Percentiles rank a stretch among this genome's conserved stretches.
These are phyloP conservation scores for Schizopora paradoxa DNA, from an alignment of 1,284 basidiomycete species.

Conservation along the genomic window DNA sequence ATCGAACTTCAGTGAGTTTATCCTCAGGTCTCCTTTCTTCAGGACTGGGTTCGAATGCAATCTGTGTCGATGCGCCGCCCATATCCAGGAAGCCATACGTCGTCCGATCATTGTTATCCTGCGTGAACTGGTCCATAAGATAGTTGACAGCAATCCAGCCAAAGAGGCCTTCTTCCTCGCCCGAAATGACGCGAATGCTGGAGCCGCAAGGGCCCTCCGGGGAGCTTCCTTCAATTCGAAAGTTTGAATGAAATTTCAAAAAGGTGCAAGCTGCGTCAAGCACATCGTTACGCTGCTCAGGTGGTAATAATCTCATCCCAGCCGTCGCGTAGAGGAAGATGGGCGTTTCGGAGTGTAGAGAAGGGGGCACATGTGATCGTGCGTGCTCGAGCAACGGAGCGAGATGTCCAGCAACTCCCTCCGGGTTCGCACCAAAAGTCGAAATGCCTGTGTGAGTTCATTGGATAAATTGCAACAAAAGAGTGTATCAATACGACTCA, in stretches of 20 bases:
- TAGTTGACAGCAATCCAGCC: slow-evolving; percentile 99
- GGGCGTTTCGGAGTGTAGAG: slow-evolving; percentile 78
- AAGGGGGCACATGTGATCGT: slow-evolving; percentile 77
- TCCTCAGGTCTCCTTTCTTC: slow-evolving; percentile 50
- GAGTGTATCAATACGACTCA: slow-evolving; percentile 34
- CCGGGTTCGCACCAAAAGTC: slow-evolving; percentile 67
- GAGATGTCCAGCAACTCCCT: slow-evolving; percentile 72
- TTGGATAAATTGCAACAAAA: not conserved
- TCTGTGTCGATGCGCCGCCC: slow-evolving; percentile 98
- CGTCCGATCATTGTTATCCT: slow-evolving; percentile 53
- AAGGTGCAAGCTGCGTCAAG: slow-evolving; percentile 76
- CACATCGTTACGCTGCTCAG: slow-evolving; percentile 66
- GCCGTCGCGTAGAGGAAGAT: slow-evolving; percentile 95
- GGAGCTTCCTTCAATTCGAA: slow-evolving; percentile 63
- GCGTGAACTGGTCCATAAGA: slow-evolving; percentile 94
- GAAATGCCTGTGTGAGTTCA: slow-evolving; percentile 67
- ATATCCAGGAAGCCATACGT: slow-evolving; percentile 99
- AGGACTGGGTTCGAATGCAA: slow-evolving; percentile 83
- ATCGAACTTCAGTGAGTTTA: slow-evolving; percentile 74
- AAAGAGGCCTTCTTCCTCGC: slow-evolving; percentile 96
- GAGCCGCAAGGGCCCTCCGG: slow-evolving; percentile 76
- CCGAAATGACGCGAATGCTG: slow-evolving; percentile 91
- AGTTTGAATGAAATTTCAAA: slow-evolving; percentile 68
- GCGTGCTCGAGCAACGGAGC: slow-evolving; percentile 84
- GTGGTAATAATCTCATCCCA: slow-evolving; percentile 87